phyloP scores from a whole-genome alignment of 495 filamentous ascomycete species.

The Xylaria curta region DNA sequence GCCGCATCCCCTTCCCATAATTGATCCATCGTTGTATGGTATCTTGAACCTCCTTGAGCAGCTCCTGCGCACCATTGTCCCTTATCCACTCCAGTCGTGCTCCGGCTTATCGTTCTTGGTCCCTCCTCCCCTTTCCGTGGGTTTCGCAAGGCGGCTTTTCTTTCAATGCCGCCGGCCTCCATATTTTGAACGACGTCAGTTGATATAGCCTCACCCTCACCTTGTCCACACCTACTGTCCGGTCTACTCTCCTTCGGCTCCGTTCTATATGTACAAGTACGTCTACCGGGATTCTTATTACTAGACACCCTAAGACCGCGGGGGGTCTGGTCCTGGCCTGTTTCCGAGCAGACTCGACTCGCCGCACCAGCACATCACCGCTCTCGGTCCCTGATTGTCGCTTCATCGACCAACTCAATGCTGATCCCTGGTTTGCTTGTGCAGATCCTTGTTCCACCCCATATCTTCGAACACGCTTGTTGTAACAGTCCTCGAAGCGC shows the following conservation, averaged over 20 bases:
- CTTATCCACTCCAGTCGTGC: constrained; percentile 5
- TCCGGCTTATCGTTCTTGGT: neutral
- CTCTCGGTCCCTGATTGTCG: constrained; percentile 16
- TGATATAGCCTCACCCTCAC: constrained; percentile 17
- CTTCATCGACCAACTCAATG: constrained; percentile 29
- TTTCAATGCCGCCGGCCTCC: constrained; percentile 13
- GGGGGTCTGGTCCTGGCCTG: neutral
- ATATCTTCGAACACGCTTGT: constrained; percentile 33
- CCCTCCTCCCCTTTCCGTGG: neutral
- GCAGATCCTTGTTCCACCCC: constrained; percentile 37
- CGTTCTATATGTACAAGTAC: constrained; percentile 29
- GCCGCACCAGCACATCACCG: neutral
- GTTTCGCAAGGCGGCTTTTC: constrained; percentile 11
- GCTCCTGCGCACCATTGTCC: constrained; percentile 14
- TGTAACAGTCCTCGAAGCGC: constrained; percentile 34
- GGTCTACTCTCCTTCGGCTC: neutral
- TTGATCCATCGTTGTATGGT: constrained; percentile 20
- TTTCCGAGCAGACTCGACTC: neutral
- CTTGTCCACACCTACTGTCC: constrained; percentile 4
- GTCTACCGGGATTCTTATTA: constrained; percentile 7
- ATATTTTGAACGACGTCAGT: constrained; percentile 18
- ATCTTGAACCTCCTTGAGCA: constrained; percentile 30
- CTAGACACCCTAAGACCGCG: neutral
- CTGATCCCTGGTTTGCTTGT: constrained; percentile 31
- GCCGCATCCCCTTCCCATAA: constrained; percentile 20